Percentiles rank a stretch among this genome's conserved stretches.
These are phyloP conservation scores for Populus tremula DNA, from an alignment of 345 rosid genomes.

Conservation along the genomic window DNA sequence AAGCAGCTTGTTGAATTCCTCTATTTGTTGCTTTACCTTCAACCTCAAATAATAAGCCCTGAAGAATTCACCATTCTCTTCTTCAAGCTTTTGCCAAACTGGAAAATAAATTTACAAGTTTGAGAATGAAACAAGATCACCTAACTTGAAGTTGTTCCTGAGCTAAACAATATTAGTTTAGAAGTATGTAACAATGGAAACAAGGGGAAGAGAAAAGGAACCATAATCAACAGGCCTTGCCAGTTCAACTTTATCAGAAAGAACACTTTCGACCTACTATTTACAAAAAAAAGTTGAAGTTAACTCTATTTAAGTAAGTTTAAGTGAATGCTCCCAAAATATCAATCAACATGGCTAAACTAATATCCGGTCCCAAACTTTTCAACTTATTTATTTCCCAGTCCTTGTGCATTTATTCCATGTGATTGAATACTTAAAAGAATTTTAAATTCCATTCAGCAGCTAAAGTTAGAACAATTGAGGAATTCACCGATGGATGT, in stretches of 20 bases:
- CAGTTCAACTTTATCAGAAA: neutral
- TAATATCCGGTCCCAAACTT: neutral
- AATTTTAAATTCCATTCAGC: neutral
- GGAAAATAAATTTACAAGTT: slow-evolving; percentile 14
- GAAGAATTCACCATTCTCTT: slow-evolving; percentile 90
- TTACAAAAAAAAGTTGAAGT: neutral
- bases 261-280: neutral
- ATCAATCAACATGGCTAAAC: neutral
- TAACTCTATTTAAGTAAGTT: neutral
- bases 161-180: neutral
- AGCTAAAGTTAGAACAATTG: neutral
- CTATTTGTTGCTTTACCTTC: slow-evolving; percentile 83
- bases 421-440: neutral
- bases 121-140: neutral
- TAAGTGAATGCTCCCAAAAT: neutral
- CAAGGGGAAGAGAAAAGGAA: neutral
- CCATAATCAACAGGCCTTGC: neutral
- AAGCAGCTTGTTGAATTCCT: slow-evolving; percentile 90
- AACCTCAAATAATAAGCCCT: slow-evolving; percentile 87
- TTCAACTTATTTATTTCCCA: neutral
- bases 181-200: neutral
- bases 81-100: slow-evolving; percentile 99
- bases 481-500: neutral
- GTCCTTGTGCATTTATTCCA: neutral
- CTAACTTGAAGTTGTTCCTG: neutral